Base-by-base conservation (phyloP, 2,329 filamentous ascomycete genomes). In the Aspergillus pseudonomiae region DNA sequence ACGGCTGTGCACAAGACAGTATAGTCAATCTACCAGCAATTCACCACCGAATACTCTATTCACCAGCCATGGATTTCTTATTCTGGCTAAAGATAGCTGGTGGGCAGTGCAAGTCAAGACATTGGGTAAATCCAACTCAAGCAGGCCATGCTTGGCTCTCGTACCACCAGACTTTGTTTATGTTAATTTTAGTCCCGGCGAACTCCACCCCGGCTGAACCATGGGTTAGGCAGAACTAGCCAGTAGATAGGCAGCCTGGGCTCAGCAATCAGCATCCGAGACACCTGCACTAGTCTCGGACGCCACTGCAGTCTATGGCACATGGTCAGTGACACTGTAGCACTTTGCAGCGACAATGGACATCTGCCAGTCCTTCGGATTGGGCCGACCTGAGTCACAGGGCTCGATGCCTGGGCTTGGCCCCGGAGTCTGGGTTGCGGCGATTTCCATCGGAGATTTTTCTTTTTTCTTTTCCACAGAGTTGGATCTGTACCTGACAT, bases 231-330 rank as follows among this genome's bases (percentile, higher is more conserved):
- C 52, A 55, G 52, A 24, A 55, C 52, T 55, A 55, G 52, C 19
- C 45, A 57, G 36, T 24, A 24, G 36, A 30, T 55, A 55, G 52
- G 39, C 53, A 57, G 19, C 32, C n/a, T 54, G 53, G 39, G 16
- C 34, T 41, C 39, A 61, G 54, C 54, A 57, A 64, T 64, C 48
- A 57, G 46, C 48, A 39, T 56, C 43, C 43, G 53, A 63, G 53
- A 60, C 57, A 60, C 39, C 45, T 30, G 57, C 53, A 30, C 52
- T 63, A 60, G 61, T 56, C 50, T 63, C 61, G 39, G 52, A 55
- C 61, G 57, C 61, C 61, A 63, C 57, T 56, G 61, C 46, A 54
- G 26, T 28, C 48, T 30, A n/a, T 16, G 32, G 41, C 58, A 60
- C 58, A 53, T 60, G 58, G 58, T 21, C 36, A 54, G 58, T 53